phyloP scores from a whole-genome alignment of 441 rosid species.

The Arabidopsis hybrid region DNA sequence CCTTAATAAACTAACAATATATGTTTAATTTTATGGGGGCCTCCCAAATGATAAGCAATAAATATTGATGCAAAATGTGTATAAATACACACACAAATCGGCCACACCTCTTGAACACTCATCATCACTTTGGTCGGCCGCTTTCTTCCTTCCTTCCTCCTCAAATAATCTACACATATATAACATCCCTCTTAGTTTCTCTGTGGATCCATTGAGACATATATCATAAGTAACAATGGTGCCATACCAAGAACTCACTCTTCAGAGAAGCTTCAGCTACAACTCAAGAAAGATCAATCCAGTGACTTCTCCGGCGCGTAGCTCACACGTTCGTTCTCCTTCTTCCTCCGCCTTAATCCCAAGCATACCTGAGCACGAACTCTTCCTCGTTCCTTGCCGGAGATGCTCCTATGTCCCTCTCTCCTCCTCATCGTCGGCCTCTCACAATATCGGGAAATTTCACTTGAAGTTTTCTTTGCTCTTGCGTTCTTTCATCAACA shows the following conservation, averaged over 20 bases:
- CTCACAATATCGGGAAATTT: conserved; percentile 29
- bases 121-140: conserved; percentile 78
- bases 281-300: conserved; percentile 51
- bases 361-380: conserved; percentile 47
- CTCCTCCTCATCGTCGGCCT: conserved; percentile 30
- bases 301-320: conserved; percentile 26
- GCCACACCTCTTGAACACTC: conserved; percentile 58
- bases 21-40: conserved; percentile 7
- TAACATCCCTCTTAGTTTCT: conserved; percentile 6
- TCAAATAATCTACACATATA: conserved; percentile 7
- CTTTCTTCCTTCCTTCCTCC: conserved; percentile 38
- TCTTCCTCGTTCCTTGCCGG: conserved; percentile 49
- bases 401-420: conserved; percentile 40
- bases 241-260: conserved; percentile 51
- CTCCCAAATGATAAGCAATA: conserved; percentile 37
- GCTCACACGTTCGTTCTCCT: conserved; percentile 48
- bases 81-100: conserved; percentile 56
- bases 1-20: neutral
- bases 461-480: conserved; percentile 56
- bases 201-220: neutral
- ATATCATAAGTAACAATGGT: conserved; percentile 36
- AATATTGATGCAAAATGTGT: conserved; percentile 32
- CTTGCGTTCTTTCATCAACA: conserved; percentile 62
- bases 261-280: conserved; percentile 64
- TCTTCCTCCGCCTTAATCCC: conserved; percentile 50